Evolutionary conservation across 2,329 filamentous ascomycete genomes (phyloP).

Genomic region (Venturia nashicola): DNA sequence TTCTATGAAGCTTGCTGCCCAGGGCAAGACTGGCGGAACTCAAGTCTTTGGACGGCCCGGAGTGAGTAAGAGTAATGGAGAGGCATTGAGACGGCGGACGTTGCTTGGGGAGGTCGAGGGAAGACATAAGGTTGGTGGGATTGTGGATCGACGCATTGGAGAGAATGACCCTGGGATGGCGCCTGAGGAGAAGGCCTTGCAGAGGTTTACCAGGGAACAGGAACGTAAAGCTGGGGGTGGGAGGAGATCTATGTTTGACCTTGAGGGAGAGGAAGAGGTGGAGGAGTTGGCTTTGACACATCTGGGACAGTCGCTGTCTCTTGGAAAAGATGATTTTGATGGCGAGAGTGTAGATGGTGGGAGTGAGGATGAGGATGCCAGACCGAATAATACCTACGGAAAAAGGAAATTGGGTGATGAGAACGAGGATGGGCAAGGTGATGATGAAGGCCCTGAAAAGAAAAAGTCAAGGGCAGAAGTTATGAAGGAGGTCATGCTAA

Average conservation of each 20-base stretch:
- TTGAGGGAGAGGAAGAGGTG: slow-evolving; percentile 70
- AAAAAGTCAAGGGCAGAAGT: slow-evolving; percentile 96
- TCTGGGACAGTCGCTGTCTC: slow-evolving; percentile 62
- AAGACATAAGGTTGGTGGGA: slow-evolving; percentile 81
- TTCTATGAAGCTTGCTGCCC: slow-evolving; percentile 32
- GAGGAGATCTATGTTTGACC: slow-evolving; percentile 71
- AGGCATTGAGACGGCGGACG: slow-evolving; percentile 74
- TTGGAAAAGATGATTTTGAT: slow-evolving; percentile 65
- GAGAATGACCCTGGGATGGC: slow-evolving; percentile 93
- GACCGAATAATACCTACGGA: slow-evolving; percentile 21
- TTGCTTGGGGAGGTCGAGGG: slow-evolving; percentile 81
- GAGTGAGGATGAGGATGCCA: slow-evolving; percentile 25
- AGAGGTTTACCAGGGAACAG: slow-evolving; percentile 83
- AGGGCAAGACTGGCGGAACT: slow-evolving; percentile 25
- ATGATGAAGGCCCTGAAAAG: slow-evolving; percentile 52
- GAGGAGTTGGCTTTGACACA: slow-evolving; percentile 65
- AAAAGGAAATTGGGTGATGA: slow-evolving; percentile 37
- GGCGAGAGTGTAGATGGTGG: slow-evolving; percentile 55
- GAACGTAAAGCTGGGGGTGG: slow-evolving; percentile 67
- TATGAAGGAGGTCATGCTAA: slow-evolving; percentile 95
- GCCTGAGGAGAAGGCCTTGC: slow-evolving; percentile 80
- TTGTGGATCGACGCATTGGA: slow-evolving; percentile 86
- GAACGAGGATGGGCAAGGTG: slow-evolving; percentile 35
- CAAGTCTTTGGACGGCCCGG: slow-evolving; percentile 63
- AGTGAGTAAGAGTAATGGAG: slow-evolving; percentile 71